Evolutionary conservation across 306 rosid genomes (phyloP).

Genomic region (Coriaria nepalensis): DNA sequence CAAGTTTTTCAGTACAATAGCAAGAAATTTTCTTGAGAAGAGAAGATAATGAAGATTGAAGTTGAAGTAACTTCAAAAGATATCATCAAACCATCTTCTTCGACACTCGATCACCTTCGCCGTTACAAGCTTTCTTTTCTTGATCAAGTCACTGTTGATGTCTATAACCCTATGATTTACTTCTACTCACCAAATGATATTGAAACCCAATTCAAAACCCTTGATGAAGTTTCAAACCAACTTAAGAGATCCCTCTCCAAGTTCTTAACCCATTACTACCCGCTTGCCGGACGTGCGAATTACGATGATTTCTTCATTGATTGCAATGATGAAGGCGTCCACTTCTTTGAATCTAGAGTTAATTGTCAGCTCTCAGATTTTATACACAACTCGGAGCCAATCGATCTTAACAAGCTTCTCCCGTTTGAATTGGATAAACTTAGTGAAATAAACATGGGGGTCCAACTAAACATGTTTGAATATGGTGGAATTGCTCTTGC

Average conservation of each 20-base stretch:
- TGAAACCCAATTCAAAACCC: not conserved
- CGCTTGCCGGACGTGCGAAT: conserved; percentile 17
- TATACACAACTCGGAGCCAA: conserved; percentile 15
- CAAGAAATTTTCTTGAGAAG: too few species aligned
- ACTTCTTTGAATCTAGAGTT: conserved; percentile 19
- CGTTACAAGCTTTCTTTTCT: conserved; percentile 12
- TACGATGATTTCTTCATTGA: conserved; percentile 6
- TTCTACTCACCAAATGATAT: conserved; percentile 1
- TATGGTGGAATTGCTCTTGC: conserved; percentile 36
- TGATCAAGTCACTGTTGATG: conserved; percentile 19
- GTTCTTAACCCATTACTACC: conserved; percentile 20
- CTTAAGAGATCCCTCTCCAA: conserved; percentile 16
- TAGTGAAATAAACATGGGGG: conserved; percentile 7
- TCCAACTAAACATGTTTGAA: conserved; percentile 29
- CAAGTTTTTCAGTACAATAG: not conserved
- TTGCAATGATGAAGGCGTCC: conserved; percentile 24
- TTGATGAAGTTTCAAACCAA: not conserved
- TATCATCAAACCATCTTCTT: conserved; percentile 19
- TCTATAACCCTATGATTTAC: conserved; percentile 12
- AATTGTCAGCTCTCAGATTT: conserved; percentile 11
- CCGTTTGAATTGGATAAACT: not conserved
- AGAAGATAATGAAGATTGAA: conserved; percentile 8
- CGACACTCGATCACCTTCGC: conserved; percentile 20
- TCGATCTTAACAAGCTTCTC: conserved; percentile 3
- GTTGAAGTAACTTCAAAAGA: conserved; percentile 13